Evolutionary conservation across 371 early-diverging fungal species (phyloP).

Genomic region (Mortierella sp.): DNA sequence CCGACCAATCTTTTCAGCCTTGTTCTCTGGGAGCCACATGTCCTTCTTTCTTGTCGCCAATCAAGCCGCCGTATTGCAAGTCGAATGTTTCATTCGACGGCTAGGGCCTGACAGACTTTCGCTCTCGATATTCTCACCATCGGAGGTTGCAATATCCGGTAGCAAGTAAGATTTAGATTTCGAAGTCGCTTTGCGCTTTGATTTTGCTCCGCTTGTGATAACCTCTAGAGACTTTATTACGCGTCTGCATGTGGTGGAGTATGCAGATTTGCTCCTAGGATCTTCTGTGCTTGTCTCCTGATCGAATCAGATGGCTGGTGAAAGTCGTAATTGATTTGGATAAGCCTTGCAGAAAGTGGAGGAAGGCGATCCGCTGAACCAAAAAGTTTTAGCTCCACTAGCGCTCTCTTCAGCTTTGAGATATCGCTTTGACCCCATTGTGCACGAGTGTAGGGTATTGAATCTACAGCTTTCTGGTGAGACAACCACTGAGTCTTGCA

Average conservation of each 20-base stretch:
- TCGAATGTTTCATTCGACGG: no score
- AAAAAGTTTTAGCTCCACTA: neutral
- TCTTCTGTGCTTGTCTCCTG: neutral
- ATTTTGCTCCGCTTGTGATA: no score
- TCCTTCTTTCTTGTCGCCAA: neutral
- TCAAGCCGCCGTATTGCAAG: no score
- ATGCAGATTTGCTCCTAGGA: neutral
- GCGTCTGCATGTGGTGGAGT: no score
- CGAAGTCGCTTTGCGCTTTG: no score
- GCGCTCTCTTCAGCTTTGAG: neutral
- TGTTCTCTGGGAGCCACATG: neutral
- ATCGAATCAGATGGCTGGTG: neutral
- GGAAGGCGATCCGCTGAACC: neutral
- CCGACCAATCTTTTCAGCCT: neutral
- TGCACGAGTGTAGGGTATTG: neutral
- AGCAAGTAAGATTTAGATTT: no score
- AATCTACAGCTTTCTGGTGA: no score
- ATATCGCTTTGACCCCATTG: neutral
- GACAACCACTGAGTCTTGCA: slow-evolving; percentile 11
- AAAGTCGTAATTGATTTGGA: neutral
- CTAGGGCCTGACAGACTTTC: no score
- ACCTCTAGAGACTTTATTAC: no score
- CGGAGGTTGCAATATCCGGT: no score
- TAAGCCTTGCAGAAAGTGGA: neutral
- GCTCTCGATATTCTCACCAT: no score